Base-by-base conservation (phyloP, 257 asterid genomes). In the Solanum okadae region DNA sequence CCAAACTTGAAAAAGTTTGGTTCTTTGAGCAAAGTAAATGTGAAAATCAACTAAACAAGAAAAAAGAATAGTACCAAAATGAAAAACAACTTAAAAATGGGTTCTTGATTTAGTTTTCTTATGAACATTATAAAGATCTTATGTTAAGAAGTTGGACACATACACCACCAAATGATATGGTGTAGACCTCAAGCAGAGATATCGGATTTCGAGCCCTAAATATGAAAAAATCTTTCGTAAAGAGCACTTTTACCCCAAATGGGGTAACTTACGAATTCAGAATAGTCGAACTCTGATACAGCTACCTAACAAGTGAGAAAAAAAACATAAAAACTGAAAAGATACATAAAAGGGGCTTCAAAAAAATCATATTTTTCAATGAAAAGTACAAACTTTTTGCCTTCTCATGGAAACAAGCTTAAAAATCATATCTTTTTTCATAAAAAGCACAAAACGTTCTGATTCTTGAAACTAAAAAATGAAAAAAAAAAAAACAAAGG, bases 271-370 rank as follows among this genome's bases (percentile, higher is more conserved):
- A 5, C 3, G 2, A 46, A 46, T 46, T 14, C 8, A 14, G 0
- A 49, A 49, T 49, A 49, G 20, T 49, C 9, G 0, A 52, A 52
- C 63, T 52, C 9, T 16, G 1, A 56, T 18, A 16, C 0, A 10
- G 10, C 3, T 0, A 18, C 9, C 4, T 6, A 2, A 7, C 10
- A 1, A 18, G 10, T 18, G 4, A 18, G 9, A 18, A 56, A 6
- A 52, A 5, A 18, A 6, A 52, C n/a, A 56, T 16, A 16, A 6
- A 56, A 18, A 18, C 10, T 56, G 1, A 18, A 56, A 18, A 18
- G 11, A 56, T 18, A n/a, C 71, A 40, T 3, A 18, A 4, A 34
- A 14, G 59, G 63, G 63, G 7, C 14, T 40, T n/a, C 1, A 4
- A 20, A 59, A 63, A 63, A 10, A 63, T n/a, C 71, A 23, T 63